Percentiles rank a stretch among this genome's conserved stretches.
These are phyloP conservation scores for Dianthus caryophyllus DNA, from an alignment of 148 eudicot genomes.

Conservation along the genomic window DNA sequence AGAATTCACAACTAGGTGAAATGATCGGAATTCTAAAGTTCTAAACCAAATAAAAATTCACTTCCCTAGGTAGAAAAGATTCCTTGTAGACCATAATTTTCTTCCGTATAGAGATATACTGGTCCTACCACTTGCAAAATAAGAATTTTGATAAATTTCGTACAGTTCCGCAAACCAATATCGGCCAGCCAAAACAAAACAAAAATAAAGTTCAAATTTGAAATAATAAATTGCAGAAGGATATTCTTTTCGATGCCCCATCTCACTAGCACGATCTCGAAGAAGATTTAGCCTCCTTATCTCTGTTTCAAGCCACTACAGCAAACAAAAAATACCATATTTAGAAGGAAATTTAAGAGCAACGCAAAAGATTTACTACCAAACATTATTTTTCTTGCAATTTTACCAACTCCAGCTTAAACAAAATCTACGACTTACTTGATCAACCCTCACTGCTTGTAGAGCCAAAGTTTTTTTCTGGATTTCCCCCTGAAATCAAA, in stretches of 20 bases:
- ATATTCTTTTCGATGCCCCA: slow-evolving; percentile 89
- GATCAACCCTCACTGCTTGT: slow-evolving; percentile 57
- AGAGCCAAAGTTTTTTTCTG: slow-evolving; percentile 75
- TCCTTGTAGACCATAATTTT: background rate
- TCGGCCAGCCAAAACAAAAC: background rate
- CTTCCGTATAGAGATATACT: background rate
- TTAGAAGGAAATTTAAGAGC: slow-evolving; percentile 8
- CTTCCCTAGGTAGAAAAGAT: too few relatives aligned
- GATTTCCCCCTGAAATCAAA: slow-evolving; percentile 66
- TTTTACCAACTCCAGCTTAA: background rate
- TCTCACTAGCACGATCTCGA: slow-evolving; percentile 81
- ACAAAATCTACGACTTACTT: slow-evolving; percentile 46
- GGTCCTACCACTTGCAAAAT: background rate
- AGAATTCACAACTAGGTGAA: slow-evolving; percentile 4
- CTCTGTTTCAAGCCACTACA: slow-evolving; percentile 75
- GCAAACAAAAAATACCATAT: slow-evolving; percentile 19
- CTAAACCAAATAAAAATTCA: background rate
- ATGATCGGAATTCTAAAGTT: too few relatives aligned
- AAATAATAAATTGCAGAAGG: slow-evolving; percentile 39
- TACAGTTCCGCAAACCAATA: background rate
- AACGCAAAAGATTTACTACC: background rate
- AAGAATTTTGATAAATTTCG: background rate
- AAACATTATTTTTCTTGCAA: background rate
- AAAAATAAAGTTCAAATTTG: background rate
- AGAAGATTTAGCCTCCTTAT: slow-evolving; percentile 75